Evolutionary conservation across 805 yeast genomes (phyloP).

Genomic region (Nakazawaea siamensis): DNA sequence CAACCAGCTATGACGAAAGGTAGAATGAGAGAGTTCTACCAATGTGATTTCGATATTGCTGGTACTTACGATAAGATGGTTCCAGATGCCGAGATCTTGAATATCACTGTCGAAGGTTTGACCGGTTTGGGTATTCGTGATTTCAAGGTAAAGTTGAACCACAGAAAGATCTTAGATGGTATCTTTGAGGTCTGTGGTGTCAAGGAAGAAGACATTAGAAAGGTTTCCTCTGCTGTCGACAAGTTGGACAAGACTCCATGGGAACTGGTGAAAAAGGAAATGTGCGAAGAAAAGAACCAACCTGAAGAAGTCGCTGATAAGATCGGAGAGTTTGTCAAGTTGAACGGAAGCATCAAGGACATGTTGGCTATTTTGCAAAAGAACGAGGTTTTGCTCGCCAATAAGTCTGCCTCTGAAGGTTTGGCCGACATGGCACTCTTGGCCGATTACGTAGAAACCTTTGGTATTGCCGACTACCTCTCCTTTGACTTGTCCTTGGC

Average conservation of each 20-base stretch:
- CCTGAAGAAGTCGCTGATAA: slow-evolving; percentile 86
- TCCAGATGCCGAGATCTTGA: slow-evolving; percentile 88
- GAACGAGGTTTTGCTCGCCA: slow-evolving; percentile 51
- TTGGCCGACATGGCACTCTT: slow-evolving; percentile 69
- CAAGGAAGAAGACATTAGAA: slow-evolving; percentile 86
- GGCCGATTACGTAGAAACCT: slow-evolving; percentile 76
- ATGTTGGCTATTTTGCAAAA: slow-evolving; percentile 44
- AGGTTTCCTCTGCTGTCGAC: slow-evolving; percentile 91
- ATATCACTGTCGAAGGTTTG: slow-evolving; percentile 78
- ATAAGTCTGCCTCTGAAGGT: slow-evolving; percentile 74
- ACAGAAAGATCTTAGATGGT: slow-evolving; percentile 93
- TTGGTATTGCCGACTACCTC: slow-evolving; percentile 56
- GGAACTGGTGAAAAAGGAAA: slow-evolving; percentile 89
- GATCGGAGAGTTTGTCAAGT: slow-evolving; percentile 86
- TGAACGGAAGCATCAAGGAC: slow-evolving; percentile 68
- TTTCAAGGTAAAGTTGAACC: slow-evolving; percentile 88
- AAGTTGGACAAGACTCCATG: slow-evolving; percentile 93
- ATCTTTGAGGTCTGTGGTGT: slow-evolving; percentile 95
- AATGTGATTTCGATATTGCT: slow-evolving; percentile 97
- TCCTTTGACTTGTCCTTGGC: slow-evolving; percentile 93
- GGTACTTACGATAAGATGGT: slow-evolving; percentile 92
- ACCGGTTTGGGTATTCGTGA: slow-evolving; percentile 77
- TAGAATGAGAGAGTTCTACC: slow-evolving; percentile 98
- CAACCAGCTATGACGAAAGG: slow-evolving; percentile 99
- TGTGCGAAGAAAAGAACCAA: slow-evolving; percentile 86